Percentiles rank a stretch among this genome's conserved stretches.
phyloP scores from a whole-genome alignment of 345 rosid genomes.

The Boechera stricta region DNA sequence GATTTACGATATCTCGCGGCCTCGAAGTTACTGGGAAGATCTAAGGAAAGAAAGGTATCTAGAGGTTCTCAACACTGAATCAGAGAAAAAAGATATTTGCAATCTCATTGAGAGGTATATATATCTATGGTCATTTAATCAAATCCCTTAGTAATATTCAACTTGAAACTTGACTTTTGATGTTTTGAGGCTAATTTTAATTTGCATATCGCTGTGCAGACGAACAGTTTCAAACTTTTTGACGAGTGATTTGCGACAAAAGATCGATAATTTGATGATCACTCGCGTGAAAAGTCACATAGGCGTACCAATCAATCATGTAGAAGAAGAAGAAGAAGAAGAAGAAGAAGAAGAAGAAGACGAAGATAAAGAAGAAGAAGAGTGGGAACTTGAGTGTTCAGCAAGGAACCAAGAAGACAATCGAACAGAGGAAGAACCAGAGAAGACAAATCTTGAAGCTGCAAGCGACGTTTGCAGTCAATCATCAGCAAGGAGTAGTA shows the following conservation, averaged over 20 bases:
- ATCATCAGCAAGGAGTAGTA: slow-evolving; percentile 49
- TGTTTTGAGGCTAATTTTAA: neutral
- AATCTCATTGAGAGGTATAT: slow-evolving; percentile 80
- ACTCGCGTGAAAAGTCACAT: slow-evolving; percentile 54
- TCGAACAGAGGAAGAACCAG: slow-evolving; percentile 43
- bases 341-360: slow-evolving; percentile 7
- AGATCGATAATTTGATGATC: slow-evolving; percentile 69
- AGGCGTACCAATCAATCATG: slow-evolving; percentile 39
- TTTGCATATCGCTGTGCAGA: slow-evolving; percentile 45
- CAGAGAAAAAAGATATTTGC: slow-evolving; percentile 67
- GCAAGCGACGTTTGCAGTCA: slow-evolving; percentile 51
- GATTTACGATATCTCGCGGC: slow-evolving; percentile 77
- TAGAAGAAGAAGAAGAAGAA: slow-evolving; percentile 22
- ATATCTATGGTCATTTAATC: slow-evolving; percentile 9
- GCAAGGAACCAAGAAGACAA: slow-evolving; percentile 43
- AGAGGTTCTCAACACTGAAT: slow-evolving; percentile 59
- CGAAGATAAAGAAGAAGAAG: slow-evolving; percentile 33
- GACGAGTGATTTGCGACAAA: slow-evolving; percentile 67
- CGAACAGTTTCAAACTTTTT: slow-evolving; percentile 79
- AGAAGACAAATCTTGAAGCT: slow-evolving; percentile 48
- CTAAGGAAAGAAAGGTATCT: slow-evolving; percentile 71
- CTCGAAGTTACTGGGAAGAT: slow-evolving; percentile 91
- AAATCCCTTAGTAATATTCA: neutral
- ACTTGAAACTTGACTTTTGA: neutral
- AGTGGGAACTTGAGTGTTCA: slow-evolving; percentile 32